Evolutionary conservation across 2,329 filamentous ascomycete genomes (phyloP).

Genomic region (Knufia fluminis): DNA sequence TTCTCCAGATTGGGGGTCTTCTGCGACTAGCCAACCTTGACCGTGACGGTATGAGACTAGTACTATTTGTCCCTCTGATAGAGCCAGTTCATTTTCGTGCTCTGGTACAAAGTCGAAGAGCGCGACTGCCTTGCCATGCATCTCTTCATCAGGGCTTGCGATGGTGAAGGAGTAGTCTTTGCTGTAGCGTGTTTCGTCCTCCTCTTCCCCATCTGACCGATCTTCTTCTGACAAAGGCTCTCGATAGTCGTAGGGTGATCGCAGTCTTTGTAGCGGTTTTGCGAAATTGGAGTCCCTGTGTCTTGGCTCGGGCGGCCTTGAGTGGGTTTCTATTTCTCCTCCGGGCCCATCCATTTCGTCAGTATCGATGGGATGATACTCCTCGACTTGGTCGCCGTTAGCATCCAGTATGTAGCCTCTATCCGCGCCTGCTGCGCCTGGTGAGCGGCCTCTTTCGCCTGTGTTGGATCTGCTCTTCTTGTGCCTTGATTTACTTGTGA

Average conservation of each 20-base stretch:
- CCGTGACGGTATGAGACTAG: constrained; percentile 93
- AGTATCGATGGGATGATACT: constrained; percentile 60
- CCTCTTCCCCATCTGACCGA: constrained; percentile 51
- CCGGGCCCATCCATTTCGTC: constrained; percentile 63
- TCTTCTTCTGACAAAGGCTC: constrained; percentile 33
- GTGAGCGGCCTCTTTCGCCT: constrained; percentile 38
- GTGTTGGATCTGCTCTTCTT: constrained; percentile 67
- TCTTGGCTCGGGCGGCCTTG: constrained; percentile 50
- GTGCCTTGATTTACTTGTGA: constrained; percentile 67
- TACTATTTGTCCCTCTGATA: constrained; percentile 91
- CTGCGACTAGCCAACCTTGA: constrained; percentile 93
- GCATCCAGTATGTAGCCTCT: constrained; percentile 59
- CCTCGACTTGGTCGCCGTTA: constrained; percentile 61
- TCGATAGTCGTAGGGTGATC: constrained; percentile 15
- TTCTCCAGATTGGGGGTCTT: constrained; percentile 88
- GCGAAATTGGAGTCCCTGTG: constrained; percentile 49
- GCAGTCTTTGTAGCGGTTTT: constrained; percentile 30
- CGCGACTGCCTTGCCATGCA: constrained; percentile 92
- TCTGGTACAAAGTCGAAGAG: constrained; percentile 91
- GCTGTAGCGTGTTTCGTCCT: constrained; percentile 66
- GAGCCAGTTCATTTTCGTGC: constrained; percentile 89
- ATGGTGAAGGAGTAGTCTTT: constrained; percentile 92
- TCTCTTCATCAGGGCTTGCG: constrained; percentile 90
- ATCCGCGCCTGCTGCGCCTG: constrained; percentile 47
- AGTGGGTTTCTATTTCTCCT: constrained; percentile 72